Percentiles rank a stretch among this genome's conserved stretches.
Evolutionary conservation across 2,329 filamentous ascomycete species (phyloP).

Genomic region (Onygenales sp.): DNA sequence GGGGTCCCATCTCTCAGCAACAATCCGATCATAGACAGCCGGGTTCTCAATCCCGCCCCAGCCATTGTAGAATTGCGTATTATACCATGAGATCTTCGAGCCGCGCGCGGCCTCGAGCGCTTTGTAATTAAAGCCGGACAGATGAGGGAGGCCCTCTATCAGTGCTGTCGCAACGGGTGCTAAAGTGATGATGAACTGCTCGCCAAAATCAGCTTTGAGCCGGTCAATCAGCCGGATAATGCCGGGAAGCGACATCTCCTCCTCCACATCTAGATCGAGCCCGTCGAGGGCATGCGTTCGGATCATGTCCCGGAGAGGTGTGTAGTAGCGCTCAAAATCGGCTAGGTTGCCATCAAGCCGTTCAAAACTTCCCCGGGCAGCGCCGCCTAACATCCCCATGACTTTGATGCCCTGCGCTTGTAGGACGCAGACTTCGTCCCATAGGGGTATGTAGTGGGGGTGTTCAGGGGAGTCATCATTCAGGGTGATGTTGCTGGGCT

Average conservation of each 20-base stretch:
- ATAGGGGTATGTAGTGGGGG: slow-evolving; percentile 60
- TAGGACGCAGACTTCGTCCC: slow-evolving; percentile 65
- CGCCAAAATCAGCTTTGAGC: slow-evolving; percentile 43
- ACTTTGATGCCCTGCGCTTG: slow-evolving; percentile 68
- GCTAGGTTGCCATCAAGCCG: slow-evolving; percentile 48
- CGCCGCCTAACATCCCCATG: slow-evolving; percentile 79
- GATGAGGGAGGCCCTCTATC: slow-evolving; percentile 45
- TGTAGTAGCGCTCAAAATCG: slow-evolving; percentile 65
- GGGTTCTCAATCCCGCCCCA: slow-evolving; percentile 60
- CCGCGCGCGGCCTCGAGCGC: slow-evolving; percentile 61
- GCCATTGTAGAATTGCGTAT: slow-evolving; percentile 86
- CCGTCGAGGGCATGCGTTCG: slow-evolving; percentile 55
- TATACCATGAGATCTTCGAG: slow-evolving; percentile 70
- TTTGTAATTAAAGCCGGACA: slow-evolving; percentile 76
- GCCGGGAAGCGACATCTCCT: slow-evolving; percentile 58
- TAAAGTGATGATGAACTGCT: slow-evolving; percentile 64
- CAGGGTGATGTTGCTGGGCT: slow-evolving; percentile 59
- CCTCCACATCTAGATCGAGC: slow-evolving; percentile 72
- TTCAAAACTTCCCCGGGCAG: slow-evolving; percentile 63
- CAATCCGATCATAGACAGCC: slow-evolving; percentile 33
- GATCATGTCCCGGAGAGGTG: slow-evolving; percentile 57
- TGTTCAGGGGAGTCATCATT: slow-evolving; percentile 70
- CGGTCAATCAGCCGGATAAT: slow-evolving; percentile 59
- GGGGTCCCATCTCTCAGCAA: slow-evolving; percentile 56
- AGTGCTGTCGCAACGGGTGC: slow-evolving; percentile 74